Percentiles rank a stretch among this genome's conserved stretches.
phyloP scores from a whole-genome alignment of 2,329 filamentous ascomycete species.

The Acephala macrosclerotiorum region DNA sequence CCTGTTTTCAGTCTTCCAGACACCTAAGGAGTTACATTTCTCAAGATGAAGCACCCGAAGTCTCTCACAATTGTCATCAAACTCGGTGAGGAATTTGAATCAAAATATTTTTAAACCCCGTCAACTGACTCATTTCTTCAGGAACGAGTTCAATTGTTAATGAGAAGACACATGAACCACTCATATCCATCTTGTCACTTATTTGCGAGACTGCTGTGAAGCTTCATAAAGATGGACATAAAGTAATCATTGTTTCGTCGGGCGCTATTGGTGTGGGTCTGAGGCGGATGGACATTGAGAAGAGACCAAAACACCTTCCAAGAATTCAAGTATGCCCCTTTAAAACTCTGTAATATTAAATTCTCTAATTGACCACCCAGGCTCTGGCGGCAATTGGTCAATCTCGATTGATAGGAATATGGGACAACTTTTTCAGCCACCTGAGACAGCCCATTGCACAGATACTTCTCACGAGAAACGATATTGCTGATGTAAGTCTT shows the following conservation, averaged over 20 bases:
- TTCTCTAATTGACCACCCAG: slow-evolving; percentile 52
- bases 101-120: slow-evolving; percentile 21
- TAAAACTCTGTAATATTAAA: neutral
- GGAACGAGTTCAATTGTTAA: slow-evolving; percentile 99
- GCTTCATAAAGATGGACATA: slow-evolving; percentile 88
- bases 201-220: slow-evolving; percentile 95
- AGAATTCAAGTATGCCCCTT: slow-evolving; percentile 72
- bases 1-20: neutral
- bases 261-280: slow-evolving; percentile 96
- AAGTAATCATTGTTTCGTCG: slow-evolving; percentile 95
- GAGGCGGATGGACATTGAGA: slow-evolving; percentile 85
- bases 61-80: slow-evolving; percentile 73
- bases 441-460: slow-evolving; percentile 91
- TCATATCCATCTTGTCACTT: slow-evolving; percentile 86
- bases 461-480: slow-evolving; percentile 91
- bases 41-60: slow-evolving; percentile 58
- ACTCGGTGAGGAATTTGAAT: slow-evolving; percentile 57
- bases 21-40: neutral
- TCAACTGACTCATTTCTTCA: slow-evolving; percentile 48
- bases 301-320: slow-evolving; percentile 88
- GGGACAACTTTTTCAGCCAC: slow-evolving; percentile 91
- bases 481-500: slow-evolving; percentile 84
- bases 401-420: slow-evolving; percentile 92
- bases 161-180: slow-evolving; percentile 91
- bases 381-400: slow-evolving; percentile 96